phyloP scores from a whole-genome alignment of 352 stramenopile genomes.

The Phytopythium mirpurense region DNA sequence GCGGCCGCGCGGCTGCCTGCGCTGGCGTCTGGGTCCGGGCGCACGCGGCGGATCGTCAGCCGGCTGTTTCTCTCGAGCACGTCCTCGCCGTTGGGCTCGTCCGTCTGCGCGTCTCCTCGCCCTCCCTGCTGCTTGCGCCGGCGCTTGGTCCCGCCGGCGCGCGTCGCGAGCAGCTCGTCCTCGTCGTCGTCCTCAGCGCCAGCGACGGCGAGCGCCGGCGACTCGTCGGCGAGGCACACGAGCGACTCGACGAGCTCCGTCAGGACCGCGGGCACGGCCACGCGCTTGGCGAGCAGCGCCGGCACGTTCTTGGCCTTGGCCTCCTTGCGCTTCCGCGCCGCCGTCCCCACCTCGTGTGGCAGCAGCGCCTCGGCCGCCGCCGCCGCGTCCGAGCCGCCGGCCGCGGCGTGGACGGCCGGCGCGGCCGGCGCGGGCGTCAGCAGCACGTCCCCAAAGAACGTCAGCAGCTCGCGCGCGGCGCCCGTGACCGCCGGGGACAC shows the following conservation, averaged over 20 bases:
- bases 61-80: slow-evolving; percentile 1
- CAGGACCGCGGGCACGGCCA: slow-evolving; percentile 16
- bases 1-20: background rate
- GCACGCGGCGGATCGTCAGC: background rate
- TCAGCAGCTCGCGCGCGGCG: slow-evolving; percentile 3
- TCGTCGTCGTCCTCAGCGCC: background rate
- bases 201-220: too few relatives aligned
- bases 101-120: background rate
- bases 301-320: background rate
- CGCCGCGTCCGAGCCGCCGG: background rate
- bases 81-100: too few relatives aligned
- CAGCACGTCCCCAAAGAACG: slow-evolving; percentile 15
- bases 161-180: background rate
- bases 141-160: background rate
- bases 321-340: too few relatives aligned
- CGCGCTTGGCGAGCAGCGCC: slow-evolving; percentile 9
- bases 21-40: too few relatives aligned
- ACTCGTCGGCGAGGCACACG: background rate
- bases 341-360: too few relatives aligned
- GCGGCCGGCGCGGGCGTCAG: too few relatives aligned
- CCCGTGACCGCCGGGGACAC: background rate
- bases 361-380: background rate
- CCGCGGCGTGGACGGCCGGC: too few relatives aligned
- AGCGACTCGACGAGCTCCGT: slow-evolving; percentile 15
- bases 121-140: background rate